Base-by-base conservation (phyloP, 1,139 yeast species). In the Debaryomyces psychrophilus region DNA sequence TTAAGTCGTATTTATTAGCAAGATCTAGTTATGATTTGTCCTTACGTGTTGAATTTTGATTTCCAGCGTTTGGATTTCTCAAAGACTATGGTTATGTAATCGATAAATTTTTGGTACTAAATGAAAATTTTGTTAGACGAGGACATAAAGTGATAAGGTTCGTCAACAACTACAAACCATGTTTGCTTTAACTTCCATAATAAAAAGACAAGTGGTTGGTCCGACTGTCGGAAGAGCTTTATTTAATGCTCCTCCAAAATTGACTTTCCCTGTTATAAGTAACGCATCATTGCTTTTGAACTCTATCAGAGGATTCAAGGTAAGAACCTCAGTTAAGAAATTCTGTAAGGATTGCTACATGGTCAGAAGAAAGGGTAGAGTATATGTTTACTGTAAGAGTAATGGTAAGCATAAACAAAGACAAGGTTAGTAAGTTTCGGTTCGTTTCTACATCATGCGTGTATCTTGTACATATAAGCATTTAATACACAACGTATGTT, bases 361-460 rank as follows among this genome's bases (percentile, higher is more conserved):
- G 70, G 97, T 93, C 12, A 86, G 95, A 69, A 84, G 98, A 70
- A 92, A 90, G 70, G 98, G 98, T 31, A 78, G 95, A 61, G 95
- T 90, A 20, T 90, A 88, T 57, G 96, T 92, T 34, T 87, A 88
- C 65, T 93, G 98, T 75, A 92, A 92, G 66, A 76, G 93, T 40
- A 90, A 90, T 66, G 90, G 92, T 52, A 90, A 90, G 69, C 99
- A 93, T 69, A 93, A 93, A 71, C 99, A 93, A 69, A 89, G 97
- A 70, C 98, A 92, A 70, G 97, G 97, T 55, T 92, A 68, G 67
- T 29, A 14, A 17, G 35, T 15, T 33, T 12, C 26, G 20, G 31
- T 27, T 15, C 38, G 38, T 12, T 25, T 25, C 26, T 14, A 35
- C 18, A 14, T 5, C 28, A 35, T 22, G 27, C 9, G 28, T 35